Evolutionary conservation across 495 filamentous ascomycete species (phyloP), one percentile per base, ranked within the genome.

Genomic region (Podospora pseudoanserina): DNA sequence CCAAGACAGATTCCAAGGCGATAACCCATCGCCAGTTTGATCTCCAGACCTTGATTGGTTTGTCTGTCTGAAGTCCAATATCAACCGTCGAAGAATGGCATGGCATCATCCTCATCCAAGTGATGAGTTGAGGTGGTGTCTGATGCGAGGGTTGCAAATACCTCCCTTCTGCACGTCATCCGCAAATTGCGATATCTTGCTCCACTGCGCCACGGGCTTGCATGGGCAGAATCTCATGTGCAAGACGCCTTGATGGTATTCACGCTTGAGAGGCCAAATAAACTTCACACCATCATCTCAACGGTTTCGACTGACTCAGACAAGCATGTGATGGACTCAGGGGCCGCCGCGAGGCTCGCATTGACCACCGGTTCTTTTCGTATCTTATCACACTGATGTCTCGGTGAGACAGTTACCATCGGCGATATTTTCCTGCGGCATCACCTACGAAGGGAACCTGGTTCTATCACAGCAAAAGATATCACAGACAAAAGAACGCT

Each of bases 211-310:
- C 67, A 26, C 57, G 49, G 20, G 27, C 59, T 57, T 61, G 64
- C 67, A 69, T 56, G 5, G n/a, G 63, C 23, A 49, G 28, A 49
- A 63, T 58, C 63, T 44, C 63, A 68, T 68, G 66, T 68, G 66
- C 53, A 64, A 7, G 15, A 60, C 19, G 19, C 39, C 61, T 39
- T 64, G 57, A 62, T 65, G 44, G 16, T 55, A 60, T 32, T 66
- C 49, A 44, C 54, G 15, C 20, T 23, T 23, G 23, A 23, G 23
- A 23, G 23, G 3, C 30, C 23, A 7, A 55, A 67, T 59, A 26
- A 44, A 49, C 60, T 64, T 63, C 66, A 64, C 60, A 60, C 32
- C 65, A 28, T n/a, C 65, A 28, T 28, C 60, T 63, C 30, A 26
- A 54, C 44, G 13, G 55, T 59, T 58, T 53, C 0, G 18, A 26